Conservation (phyloP, 768 basidiomycete species). For the Tubosaeta sp. region DNA sequence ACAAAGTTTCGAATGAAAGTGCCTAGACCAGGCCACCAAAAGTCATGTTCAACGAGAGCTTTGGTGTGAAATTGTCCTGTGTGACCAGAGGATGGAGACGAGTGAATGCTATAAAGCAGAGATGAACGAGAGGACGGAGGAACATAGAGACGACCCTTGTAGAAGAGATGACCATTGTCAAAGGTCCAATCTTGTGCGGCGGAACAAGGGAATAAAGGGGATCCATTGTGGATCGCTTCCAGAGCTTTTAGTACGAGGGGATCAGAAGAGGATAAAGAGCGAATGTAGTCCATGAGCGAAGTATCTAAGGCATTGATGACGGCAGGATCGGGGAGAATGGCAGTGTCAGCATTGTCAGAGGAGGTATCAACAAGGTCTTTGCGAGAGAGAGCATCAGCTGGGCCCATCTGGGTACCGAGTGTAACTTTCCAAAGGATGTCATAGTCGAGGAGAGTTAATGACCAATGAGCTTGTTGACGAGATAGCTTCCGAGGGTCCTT, state of each 20-base stretch:
- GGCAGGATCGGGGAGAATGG: neutral
- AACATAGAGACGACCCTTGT: neutral
- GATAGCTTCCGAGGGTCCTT: neutral
- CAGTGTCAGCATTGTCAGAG: neutral
- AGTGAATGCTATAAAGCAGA: neutral
- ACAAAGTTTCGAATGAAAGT: neutral
- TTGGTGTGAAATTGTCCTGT: neutral
- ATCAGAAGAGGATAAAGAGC: neutral
- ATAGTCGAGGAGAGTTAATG: neutral
- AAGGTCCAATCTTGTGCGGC: neutral
- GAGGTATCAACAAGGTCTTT: neutral
- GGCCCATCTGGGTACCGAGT: neutral
- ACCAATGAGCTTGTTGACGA: neutral
- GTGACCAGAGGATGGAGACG: neutral
- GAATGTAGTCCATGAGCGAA: neutral
- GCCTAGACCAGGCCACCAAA: neutral
- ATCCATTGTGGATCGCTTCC: neutral
- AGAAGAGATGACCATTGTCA: neutral
- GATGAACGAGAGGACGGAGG: neutral
- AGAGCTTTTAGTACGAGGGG: neutral
- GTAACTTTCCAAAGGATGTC: neutral
- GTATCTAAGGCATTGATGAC: neutral
- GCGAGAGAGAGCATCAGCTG: neutral
- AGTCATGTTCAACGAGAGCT: neutral
- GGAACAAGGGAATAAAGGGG: neutral